Evolutionary conservation across 192 early-diverging fungal genomes (phyloP).

Genomic region (Backusella morwellensis): DNA sequence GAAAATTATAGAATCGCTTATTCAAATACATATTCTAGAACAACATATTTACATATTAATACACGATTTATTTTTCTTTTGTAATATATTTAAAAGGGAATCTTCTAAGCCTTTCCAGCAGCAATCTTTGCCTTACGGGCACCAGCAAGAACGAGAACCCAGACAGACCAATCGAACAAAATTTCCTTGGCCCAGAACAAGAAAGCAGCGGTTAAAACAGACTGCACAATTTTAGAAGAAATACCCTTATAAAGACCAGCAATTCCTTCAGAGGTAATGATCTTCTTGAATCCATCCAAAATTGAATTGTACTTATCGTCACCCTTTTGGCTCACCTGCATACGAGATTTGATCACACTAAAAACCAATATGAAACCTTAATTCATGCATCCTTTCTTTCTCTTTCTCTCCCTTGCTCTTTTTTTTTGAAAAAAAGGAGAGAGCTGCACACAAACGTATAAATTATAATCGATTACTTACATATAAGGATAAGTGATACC

Average conservation of each 20-base stretch:
- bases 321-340: slow-evolving; percentile 91
- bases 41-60: background rate
- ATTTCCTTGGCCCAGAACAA: slow-evolving; percentile 93
- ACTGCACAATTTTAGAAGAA: slow-evolving; percentile 94
- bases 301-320: slow-evolving; percentile 80
- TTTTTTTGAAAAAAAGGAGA: background rate
- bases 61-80: background rate
- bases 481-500: slow-evolving; percentile 98
- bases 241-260: slow-evolving; percentile 89
- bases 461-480: slow-evolving; percentile 39
- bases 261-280: slow-evolving; percentile 87
- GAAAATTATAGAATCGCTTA: too few species aligned
- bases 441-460: background rate
- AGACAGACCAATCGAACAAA: slow-evolving; percentile 69
- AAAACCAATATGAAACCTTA: background rate
- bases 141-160: slow-evolving; percentile 41
- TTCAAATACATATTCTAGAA: too few species aligned
- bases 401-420: too few species aligned
- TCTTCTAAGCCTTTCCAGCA: slow-evolving; percentile 17
- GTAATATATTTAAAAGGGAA: background rate
- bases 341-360: slow-evolving; percentile 93
- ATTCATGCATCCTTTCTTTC: background rate
- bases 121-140: slow-evolving; percentile 27
- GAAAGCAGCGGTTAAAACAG: slow-evolving; percentile 92
- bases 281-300: slow-evolving; percentile 89